A percentile compares a stretch with the other conserved stretches of the same genome.
Conservation (phyloP, 2,329 filamentous ascomycete species). For the Neofusicoccum ribis region DNA sequence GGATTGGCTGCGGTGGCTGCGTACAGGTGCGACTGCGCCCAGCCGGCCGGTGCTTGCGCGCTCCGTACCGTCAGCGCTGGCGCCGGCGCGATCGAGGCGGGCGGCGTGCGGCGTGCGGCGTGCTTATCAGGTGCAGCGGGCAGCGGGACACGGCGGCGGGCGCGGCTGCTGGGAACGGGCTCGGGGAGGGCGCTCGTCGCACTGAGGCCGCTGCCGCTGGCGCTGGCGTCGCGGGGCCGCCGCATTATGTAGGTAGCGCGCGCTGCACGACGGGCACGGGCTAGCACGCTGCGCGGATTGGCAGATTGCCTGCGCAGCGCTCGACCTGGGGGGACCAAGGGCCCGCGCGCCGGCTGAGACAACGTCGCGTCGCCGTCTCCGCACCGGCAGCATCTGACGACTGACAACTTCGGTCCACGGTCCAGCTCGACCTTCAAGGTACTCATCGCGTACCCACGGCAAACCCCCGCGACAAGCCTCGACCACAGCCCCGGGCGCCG, state of each 20-base stretch:
- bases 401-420: conserved; percentile 14
- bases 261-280: background rate
- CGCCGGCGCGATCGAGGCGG: background rate
- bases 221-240: too few species aligned
- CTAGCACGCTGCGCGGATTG: background rate
- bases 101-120: background rate
- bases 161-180: background rate
- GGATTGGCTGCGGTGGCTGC: conserved; percentile 5
- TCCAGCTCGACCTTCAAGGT: conserved; percentile 11
- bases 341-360: conserved; percentile 15
- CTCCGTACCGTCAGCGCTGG: conserved; percentile 1
- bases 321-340: background rate
- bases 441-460: conserved; percentile 15
- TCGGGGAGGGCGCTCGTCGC: too few species aligned
- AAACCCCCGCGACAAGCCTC: conserved; percentile 16
- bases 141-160: background rate
- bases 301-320: background rate
- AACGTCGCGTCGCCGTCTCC: conserved; percentile 16
- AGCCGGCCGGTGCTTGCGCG: background rate
- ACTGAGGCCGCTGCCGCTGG: too few species aligned
- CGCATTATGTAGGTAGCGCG: background rate
- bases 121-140: background rate
- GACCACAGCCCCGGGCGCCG: conserved; percentile 12
- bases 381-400: conserved; percentile 15
- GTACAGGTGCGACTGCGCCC: conserved; percentile 13